These are phyloP conservation scores for Malus fusca DNA, from an alignment of 306 rosid species.

Conservation along the genomic window DNA sequence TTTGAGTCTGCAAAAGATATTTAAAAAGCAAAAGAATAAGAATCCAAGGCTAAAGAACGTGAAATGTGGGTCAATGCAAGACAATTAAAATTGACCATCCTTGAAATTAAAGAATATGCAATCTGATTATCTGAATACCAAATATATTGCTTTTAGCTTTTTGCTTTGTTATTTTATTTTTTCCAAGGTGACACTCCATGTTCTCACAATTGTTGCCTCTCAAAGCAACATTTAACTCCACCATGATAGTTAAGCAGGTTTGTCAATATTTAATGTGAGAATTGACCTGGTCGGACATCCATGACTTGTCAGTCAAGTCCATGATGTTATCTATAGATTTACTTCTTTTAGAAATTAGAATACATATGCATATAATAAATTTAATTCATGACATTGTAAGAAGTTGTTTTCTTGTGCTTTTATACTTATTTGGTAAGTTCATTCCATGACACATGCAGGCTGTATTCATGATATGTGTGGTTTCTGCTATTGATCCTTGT, in stretches of 20 bases:
- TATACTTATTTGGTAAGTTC: conserved; percentile 12
- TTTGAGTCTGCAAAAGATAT: not conserved
- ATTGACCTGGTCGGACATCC: no score
- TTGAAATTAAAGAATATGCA: no score
- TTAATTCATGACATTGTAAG: not conserved
- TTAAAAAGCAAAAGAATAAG: not conserved
- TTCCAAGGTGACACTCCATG: no score
- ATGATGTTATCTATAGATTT: not conserved
- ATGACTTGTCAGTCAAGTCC: not conserved
- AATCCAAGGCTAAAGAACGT: not conserved
- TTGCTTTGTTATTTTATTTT: no score
- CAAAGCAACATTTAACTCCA: no score
- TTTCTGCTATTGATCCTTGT: conserved; percentile 77
- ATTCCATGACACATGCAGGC: conserved; percentile 48
- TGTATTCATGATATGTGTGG: conserved; percentile 81
- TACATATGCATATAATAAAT: not conserved
- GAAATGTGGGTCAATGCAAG: not conserved
- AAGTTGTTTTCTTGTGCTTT: not conserved
- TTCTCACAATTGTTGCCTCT: no score
- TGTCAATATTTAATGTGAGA: no score
- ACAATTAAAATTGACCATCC: not conserved
- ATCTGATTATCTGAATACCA: no score
- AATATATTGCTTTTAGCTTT: no score
- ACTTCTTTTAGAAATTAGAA: not conserved
- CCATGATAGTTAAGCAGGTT: no score